Evolutionary conservation across 768 basidiomycete species (phyloP).

Genomic region (Tylopilus felleus): DNA sequence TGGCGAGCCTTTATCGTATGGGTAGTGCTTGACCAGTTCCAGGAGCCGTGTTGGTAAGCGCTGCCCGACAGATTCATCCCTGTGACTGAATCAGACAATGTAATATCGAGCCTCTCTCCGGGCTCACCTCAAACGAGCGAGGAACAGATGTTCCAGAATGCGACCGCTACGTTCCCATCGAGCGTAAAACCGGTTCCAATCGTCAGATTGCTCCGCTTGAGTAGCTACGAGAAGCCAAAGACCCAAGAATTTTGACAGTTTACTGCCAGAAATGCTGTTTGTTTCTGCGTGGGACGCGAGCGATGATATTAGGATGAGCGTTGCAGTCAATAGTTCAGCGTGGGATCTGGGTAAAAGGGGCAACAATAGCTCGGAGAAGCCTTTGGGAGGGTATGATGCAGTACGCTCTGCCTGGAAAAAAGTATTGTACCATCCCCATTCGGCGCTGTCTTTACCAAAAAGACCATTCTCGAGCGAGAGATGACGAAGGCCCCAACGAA

Average conservation of each 20-base stretch:
- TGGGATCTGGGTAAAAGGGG: slow-evolving; percentile 61
- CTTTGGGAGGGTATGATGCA: slow-evolving; percentile 56
- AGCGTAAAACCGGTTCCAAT: slow-evolving; percentile 64
- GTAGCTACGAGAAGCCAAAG: slow-evolving; percentile 63
- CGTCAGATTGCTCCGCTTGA: slow-evolving; percentile 47
- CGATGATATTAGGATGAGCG: slow-evolving; percentile 62
- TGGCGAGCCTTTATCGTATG: slow-evolving; percentile 42
- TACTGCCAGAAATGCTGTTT: slow-evolving; percentile 76
- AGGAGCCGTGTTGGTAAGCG: slow-evolving; percentile 67
- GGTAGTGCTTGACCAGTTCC: slow-evolving; percentile 69
- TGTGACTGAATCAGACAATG: slow-evolving; percentile 25
- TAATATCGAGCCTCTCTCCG: neutral
- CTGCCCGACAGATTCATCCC: slow-evolving; percentile 54
- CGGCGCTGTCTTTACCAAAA: slow-evolving; percentile 53
- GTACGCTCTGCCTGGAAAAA: slow-evolving; percentile 61
- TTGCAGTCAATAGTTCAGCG: slow-evolving; percentile 51
- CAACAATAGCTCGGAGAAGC: slow-evolving; percentile 58
- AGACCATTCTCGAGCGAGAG: slow-evolving; percentile 54
- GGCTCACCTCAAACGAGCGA: slow-evolving; percentile 64
- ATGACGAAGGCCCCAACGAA: slow-evolving; percentile 80
- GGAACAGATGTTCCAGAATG: slow-evolving; percentile 72
- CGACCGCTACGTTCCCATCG: slow-evolving; percentile 75
- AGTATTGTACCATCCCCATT: slow-evolving; percentile 65
- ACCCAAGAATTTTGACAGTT: slow-evolving; percentile 68
- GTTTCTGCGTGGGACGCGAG: slow-evolving; percentile 69